phyloP scores from a whole-genome alignment of 148 eudicot genomes.

The Vaccinium darrowii region DNA sequence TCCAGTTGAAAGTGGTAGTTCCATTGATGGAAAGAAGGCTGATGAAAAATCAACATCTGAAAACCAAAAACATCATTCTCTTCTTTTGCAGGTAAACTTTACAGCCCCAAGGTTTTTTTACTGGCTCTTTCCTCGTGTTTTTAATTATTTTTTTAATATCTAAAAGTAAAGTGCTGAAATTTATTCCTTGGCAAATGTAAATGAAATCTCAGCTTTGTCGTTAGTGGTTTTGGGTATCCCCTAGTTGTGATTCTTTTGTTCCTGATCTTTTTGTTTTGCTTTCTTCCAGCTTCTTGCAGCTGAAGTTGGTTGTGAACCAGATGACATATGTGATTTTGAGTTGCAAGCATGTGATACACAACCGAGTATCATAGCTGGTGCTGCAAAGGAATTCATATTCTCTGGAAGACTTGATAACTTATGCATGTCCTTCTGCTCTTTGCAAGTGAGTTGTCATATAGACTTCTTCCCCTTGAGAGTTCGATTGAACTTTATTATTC shows the following conservation, averaged over 20 bases:
- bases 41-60: slow-evolving; percentile 28
- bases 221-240: neutral
- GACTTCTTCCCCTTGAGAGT: neutral
- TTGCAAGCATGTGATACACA: slow-evolving; percentile 98
- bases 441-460: slow-evolving; percentile 47
- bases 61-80: slow-evolving; percentile 72
- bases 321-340: slow-evolving; percentile 94
- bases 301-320: slow-evolving; percentile 79
- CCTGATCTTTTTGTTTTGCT: neutral
- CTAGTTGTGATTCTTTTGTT: slow-evolving; percentile 12
- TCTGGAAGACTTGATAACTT: slow-evolving; percentile 99
- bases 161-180: neutral
- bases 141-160: neutral
- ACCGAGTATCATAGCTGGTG: slow-evolving; percentile 86
- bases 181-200: neutral
- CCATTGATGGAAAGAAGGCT: slow-evolving; percentile 35
- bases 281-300: slow-evolving; percentile 70
- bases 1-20: slow-evolving; percentile 40
- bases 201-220: neutral
- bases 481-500: neutral
- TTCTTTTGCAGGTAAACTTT: slow-evolving; percentile 71
- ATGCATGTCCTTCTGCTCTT: slow-evolving; percentile 93
- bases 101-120: neutral
- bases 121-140: neutral
- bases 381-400: slow-evolving; percentile 80